Conservation (phyloP, 768 basidiomycete species). For the Cubamyces lactineus region DNA sequence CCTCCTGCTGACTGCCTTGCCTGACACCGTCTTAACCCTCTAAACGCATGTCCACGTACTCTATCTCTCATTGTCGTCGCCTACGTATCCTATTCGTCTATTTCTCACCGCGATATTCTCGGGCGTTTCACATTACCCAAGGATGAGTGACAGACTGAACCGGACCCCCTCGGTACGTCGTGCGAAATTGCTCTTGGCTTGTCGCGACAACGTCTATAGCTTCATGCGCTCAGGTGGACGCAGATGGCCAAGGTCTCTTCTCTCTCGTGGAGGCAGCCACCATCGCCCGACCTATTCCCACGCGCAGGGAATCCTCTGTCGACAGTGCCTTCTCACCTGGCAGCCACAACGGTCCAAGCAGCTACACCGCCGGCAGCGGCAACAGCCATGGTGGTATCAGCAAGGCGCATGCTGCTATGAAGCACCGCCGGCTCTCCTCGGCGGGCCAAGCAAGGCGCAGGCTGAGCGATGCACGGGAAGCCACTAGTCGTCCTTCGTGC, state of each 20-base stretch:
- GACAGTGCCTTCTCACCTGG: slow-evolving; percentile 17
- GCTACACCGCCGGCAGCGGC: slow-evolving; percentile 32
- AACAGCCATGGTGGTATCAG: slow-evolving; percentile 27
- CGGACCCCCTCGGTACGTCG: slow-evolving; percentile 16
- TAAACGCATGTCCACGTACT: slow-evolving; percentile 14
- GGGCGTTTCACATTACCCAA: slow-evolving; percentile 7
- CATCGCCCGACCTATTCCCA: slow-evolving; percentile 19
- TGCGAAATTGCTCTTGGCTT: not conserved
- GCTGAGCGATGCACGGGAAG: slow-evolving; percentile 79
- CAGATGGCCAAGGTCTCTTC: slow-evolving; percentile 16
- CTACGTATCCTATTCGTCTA: not conserved
- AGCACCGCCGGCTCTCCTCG: slow-evolving; percentile 74
- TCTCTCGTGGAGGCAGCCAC: slow-evolving; percentile 26
- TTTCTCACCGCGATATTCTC: slow-evolving; percentile 8
- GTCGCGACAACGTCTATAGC: not conserved
- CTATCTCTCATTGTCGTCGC: not conserved
- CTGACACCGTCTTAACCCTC: slow-evolving; percentile 2
- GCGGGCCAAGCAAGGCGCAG: slow-evolving; percentile 70
- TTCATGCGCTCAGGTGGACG: not conserved
- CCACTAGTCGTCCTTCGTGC: slow-evolving; percentile 73
- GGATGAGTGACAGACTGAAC: slow-evolving; percentile 17
- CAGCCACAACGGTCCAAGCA: slow-evolving; percentile 31
- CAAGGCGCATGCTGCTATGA: slow-evolving; percentile 37
- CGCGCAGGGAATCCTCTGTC: slow-evolving; percentile 5
- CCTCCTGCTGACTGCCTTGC: slow-evolving; percentile 22